Evolutionary conservation across 768 basidiomycete genomes (phyloP), one percentile per base, ranked within the genome.

Genomic region (Mycena epipterygia): DNA sequence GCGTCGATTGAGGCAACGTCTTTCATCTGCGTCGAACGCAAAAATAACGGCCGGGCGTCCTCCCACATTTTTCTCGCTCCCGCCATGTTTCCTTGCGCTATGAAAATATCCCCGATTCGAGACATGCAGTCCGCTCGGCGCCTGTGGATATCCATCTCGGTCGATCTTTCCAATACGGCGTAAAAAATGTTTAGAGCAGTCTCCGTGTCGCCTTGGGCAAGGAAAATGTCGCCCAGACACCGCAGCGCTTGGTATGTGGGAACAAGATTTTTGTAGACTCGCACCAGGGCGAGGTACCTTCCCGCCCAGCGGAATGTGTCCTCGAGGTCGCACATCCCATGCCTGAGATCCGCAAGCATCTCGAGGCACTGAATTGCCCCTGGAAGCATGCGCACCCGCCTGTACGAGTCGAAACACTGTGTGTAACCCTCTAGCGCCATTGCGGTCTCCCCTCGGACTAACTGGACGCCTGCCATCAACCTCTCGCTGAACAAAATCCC

Each of bases 241-340:
- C 65, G 65, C 29, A 67, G 21, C 9, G 57, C 49, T 49, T 67
- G 55, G 46, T 65, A 39, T 19, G 56, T 57, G 25, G 13, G 25
- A 39, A 37, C 25, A 16, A 41, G 4, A 52, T 67, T 39, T 17
- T 7, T 14, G 19, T 11, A 48, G 19, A 33, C 37, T 4, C 57
- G 35, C 35, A 51, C 49, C 3, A 32, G 16, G 33, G 56, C 65
- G 44, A 65, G 46, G 44, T 65, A 57, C 23, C 11, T 35, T 8
- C 7, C 44, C 6, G 64, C 57, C 65, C 65, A 58, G 25, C 49
- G 57, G 25, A 49, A 41, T 5, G 48, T 32, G 29, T 19, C 27
- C 17, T 41, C 35, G 25, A 51, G 13, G 32, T 32, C 44, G 33
- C 12, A 39, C 44, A 65, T 49, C 5, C 33, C 55, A 16, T 65